Evolutionary conservation across 2,329 filamentous ascomycete genomes (phyloP).

Genomic region (Rachicladosporium sp.): DNA sequence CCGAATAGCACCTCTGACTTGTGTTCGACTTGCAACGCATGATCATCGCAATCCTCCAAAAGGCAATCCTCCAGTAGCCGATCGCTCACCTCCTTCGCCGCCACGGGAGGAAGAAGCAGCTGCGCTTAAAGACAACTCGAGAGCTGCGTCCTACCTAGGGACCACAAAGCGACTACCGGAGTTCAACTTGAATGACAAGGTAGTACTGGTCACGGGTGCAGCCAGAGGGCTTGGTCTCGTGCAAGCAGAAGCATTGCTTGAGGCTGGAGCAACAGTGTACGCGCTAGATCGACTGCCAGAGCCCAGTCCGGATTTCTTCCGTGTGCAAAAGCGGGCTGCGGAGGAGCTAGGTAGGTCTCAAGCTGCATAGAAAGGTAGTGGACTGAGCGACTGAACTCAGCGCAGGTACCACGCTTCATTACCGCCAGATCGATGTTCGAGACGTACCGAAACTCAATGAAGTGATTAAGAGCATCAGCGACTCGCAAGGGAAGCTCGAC

Average conservation of each 20-base stretch:
- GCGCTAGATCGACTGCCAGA: constrained; percentile 50
- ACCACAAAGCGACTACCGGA: constrained; percentile 47
- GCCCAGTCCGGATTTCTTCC: constrained; percentile 50
- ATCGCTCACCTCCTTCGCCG: constrained; percentile 18
- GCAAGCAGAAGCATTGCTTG: constrained; percentile 59
- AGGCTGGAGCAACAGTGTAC: constrained; percentile 63
- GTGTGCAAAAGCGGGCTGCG: constrained; percentile 50
- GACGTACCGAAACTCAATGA: constrained; percentile 56
- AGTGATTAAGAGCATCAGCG: constrained; percentile 56
- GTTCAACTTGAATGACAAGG: constrained; percentile 60
- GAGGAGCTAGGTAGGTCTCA: constrained; percentile 43
- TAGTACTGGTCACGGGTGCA: constrained; percentile 59
- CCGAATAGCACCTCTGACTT: constrained; percentile 10
- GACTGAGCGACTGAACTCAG: no score
- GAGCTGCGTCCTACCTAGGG: constrained; percentile 21
- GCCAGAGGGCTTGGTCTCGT: constrained; percentile 62
- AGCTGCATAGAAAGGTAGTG: background rate
- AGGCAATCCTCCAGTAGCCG: constrained; percentile 19
- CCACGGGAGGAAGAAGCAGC: constrained; percentile 21
- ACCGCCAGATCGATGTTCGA: constrained; percentile 70
- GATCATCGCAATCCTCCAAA: constrained; percentile 18
- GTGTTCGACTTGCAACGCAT: constrained; percentile 11
- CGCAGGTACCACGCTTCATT: constrained; percentile 48
- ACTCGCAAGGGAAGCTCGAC: constrained; percentile 59
- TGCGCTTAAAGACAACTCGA: constrained; percentile 19